phyloP scores from a whole-genome alignment of 2,329 filamentous ascomycete species.

The Spiromastix sp. region DNA sequence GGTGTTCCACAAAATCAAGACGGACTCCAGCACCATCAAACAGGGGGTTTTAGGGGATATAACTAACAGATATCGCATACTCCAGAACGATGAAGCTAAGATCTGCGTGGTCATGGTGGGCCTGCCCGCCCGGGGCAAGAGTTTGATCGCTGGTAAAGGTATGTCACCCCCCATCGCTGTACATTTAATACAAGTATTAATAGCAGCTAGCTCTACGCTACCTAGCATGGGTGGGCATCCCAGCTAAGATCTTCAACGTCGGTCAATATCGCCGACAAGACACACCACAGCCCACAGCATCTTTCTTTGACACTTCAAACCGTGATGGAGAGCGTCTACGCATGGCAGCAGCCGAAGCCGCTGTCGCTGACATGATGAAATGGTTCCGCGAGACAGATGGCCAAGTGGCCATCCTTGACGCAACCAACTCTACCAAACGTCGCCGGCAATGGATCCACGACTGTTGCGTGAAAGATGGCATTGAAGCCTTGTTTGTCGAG shows the following conservation, averaged over 20 bases:
- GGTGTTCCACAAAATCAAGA: too few species aligned
- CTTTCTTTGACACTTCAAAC: constrained; percentile 92
- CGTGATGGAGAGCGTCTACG: constrained; percentile 82
- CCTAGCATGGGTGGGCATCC: constrained; percentile 91
- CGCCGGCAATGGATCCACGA: constrained; percentile 87
- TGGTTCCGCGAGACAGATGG: constrained; percentile 76
- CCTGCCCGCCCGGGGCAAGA: constrained; percentile 89
- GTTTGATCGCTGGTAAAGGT: constrained; percentile 96
- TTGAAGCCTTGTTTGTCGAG: constrained; percentile 93
- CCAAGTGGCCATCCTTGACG: constrained; percentile 86
- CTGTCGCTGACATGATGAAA: constrained; percentile 82
- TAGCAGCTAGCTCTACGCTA: constrained; percentile 66
- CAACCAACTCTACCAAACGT: constrained; percentile 88
- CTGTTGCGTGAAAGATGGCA: constrained; percentile 59
- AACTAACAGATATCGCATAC: constrained; percentile 4
- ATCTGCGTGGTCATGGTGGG: constrained; percentile 99
- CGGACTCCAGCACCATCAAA: too few species aligned
- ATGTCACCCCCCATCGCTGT: constrained; percentile 20
- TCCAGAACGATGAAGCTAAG: constrained; percentile 87
- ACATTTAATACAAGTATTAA: constrained; percentile 5
- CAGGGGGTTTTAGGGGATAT: too few species aligned
- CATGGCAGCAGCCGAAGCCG: constrained; percentile 79
- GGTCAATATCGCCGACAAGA: constrained; percentile 86
- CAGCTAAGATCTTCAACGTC: constrained; percentile 92
- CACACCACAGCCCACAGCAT: constrained; percentile 80